These are phyloP conservation scores for Spizellomyces sp. DNA, from an alignment of 192 early-diverging fungal genomes.

Conservation along the genomic window DNA sequence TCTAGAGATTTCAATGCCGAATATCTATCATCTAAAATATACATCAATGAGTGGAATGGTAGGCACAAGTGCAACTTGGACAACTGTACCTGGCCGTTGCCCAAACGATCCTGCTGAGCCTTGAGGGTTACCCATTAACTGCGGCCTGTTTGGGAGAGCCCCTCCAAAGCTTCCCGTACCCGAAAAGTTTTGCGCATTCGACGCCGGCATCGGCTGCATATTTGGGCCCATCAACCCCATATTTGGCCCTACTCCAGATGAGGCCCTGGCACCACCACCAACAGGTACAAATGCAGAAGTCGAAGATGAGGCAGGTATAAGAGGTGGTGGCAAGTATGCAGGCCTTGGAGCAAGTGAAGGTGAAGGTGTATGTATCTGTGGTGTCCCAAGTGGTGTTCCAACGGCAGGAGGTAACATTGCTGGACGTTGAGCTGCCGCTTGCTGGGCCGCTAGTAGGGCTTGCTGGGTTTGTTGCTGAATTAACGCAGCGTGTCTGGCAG, in stretches of 20 bases:
- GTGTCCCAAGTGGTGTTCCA: constrained; percentile 1
- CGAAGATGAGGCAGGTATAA: constrained; percentile 17
- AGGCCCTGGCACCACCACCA: constrained; percentile 13
- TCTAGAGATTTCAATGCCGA: constrained; percentile 34
- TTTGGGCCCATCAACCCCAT: constrained; percentile 6
- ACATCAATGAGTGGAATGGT: neutral
- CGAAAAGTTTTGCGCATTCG: neutral
- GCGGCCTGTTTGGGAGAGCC: too few relatives aligned
- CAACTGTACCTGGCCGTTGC: too few relatives aligned
- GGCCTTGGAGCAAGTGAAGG: neutral
- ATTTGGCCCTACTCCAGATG: too few relatives aligned
- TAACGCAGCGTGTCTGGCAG: constrained; percentile 17
- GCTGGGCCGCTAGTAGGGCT: constrained; percentile 28
- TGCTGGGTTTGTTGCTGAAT: constrained; percentile 23
- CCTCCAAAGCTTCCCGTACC: too few relatives aligned
- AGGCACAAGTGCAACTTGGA: too few relatives aligned
- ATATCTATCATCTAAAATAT: constrained; percentile 19
- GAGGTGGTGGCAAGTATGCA: constrained; percentile 2
- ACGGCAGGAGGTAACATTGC: neutral
- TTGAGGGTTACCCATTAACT: too few relatives aligned
- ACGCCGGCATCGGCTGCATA: neutral
- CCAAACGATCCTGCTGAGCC: too few relatives aligned
- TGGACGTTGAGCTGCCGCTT: constrained; percentile 13
- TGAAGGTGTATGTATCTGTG: neutral
- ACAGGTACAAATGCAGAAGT: constrained; percentile 27